phyloP scores from a whole-genome alignment of 2,329 filamentous ascomycete species.

The Monosporascus sp. region DNA sequence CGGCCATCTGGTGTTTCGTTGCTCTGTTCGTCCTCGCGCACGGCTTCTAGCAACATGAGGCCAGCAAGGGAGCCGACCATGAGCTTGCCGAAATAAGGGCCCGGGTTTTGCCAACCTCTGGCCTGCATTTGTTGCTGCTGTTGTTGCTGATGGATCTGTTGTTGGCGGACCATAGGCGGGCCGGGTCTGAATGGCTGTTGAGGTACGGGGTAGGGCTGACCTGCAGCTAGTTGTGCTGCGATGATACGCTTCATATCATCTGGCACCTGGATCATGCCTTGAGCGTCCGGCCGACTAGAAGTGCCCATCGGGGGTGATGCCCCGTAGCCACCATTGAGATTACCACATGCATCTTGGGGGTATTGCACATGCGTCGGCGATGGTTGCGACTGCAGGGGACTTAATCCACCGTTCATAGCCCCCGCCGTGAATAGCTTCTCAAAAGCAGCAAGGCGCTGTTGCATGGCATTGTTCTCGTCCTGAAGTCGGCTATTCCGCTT shows the following conservation, averaged over 20 bases:
- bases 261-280: constrained; percentile 60
- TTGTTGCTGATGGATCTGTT: constrained; percentile 50
- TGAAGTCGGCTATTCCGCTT: constrained; percentile 78
- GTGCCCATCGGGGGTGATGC: constrained; percentile 34
- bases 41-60: constrained; percentile 83
- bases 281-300: constrained; percentile 36
- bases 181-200: constrained; percentile 33
- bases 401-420: constrained; percentile 60
- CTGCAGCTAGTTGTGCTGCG: constrained; percentile 48
- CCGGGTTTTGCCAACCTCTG: constrained; percentile 47
- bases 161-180: constrained; percentile 45
- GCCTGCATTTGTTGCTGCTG: constrained; percentile 44
- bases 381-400: constrained; percentile 42
- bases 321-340: constrained; percentile 25
- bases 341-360: constrained; percentile 35
- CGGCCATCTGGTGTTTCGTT: constrained; percentile 59
- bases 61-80: constrained; percentile 92
- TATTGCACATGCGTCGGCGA: constrained; percentile 50
- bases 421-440: constrained; percentile 75
- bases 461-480: constrained; percentile 76
- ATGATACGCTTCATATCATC: constrained; percentile 60
- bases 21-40: constrained; percentile 60
- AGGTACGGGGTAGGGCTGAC: constrained; percentile 46
- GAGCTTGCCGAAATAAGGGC: constrained; percentile 64
- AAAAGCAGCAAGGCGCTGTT: constrained; percentile 68